Evolutionary conservation across 805 yeast species (phyloP).

Genomic region (Scheffersomyces ergatensis): DNA sequence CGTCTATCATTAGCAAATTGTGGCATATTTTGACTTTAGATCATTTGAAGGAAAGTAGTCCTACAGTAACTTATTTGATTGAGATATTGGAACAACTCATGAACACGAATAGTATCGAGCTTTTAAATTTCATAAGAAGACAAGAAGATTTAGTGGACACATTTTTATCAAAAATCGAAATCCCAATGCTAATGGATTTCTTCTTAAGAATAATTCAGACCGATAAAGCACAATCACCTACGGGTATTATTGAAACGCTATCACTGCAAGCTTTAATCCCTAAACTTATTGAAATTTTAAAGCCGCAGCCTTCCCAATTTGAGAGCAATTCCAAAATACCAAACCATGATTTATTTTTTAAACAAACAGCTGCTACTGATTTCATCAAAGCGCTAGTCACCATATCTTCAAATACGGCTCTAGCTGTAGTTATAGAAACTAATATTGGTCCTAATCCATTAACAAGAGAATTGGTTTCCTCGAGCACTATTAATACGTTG

Average conservation of each 20-base stretch:
- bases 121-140: constrained; percentile 65
- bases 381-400: constrained; percentile 91
- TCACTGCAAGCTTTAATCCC: constrained; percentile 74
- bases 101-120: constrained; percentile 55
- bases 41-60: constrained; percentile 33
- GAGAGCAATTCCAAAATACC: constrained; percentile 16
- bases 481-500: constrained; percentile 60
- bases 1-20: constrained; percentile 35
- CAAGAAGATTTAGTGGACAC: constrained; percentile 73
- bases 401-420: constrained; percentile 75
- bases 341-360: constrained; percentile 35
- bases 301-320: constrained; percentile 64
- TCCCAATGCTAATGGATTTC: constrained; percentile 93
- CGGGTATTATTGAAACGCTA: constrained; percentile 78
- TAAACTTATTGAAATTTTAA: constrained; percentile 65
- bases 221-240: constrained; percentile 85
- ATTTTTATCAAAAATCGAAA: constrained; percentile 82
- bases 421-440: constrained; percentile 79
- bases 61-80: constrained; percentile 37
- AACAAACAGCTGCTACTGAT: constrained; percentile 93
- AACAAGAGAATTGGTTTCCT: constrained; percentile 85
- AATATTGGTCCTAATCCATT: constrained; percentile 95
- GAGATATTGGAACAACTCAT: constrained; percentile 86
- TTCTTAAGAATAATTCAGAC: constrained; percentile 85
- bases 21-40: constrained; percentile 38